Conservation (phyloP, 257 asterid species). For the Solanum gracilifrons region DNA sequence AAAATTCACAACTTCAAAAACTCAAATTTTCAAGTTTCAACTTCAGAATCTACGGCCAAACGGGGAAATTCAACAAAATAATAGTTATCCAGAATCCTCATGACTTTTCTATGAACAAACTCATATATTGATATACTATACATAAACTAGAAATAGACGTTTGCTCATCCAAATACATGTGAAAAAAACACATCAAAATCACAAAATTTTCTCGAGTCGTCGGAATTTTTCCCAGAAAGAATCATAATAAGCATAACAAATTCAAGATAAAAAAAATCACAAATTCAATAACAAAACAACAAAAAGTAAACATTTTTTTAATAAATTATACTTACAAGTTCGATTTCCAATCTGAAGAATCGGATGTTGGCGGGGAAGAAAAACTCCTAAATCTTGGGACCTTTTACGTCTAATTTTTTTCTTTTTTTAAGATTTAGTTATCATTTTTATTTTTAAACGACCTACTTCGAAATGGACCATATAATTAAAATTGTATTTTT, state of each 20-base stretch:
- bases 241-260: not conserved
- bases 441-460: not conserved
- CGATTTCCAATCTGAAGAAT: not conserved
- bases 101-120: not conserved
- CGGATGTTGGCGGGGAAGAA: not conserved
- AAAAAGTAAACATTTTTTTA: not conserved
- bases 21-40: not conserved
- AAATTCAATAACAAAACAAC: not conserved
- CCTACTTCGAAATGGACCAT: not conserved
- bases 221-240: not conserved
- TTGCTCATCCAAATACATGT: not conserved
- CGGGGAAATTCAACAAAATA: not conserved
- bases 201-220: not conserved
- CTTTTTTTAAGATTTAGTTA: not conserved
- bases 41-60: not conserved
- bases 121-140: not conserved
- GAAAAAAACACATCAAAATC: not conserved
- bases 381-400: not conserved
- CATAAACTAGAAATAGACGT: not conserved
- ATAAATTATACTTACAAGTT: not conserved
- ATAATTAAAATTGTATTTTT: not conserved
- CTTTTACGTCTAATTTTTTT: fast-evolving
- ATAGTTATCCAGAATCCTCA: not conserved
- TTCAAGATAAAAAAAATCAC: not conserved
- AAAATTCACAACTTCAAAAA: not conserved